A percentile compares a stretch with the other conserved stretches of the same genome.
Evolutionary conservation across 805 yeast genomes (phyloP).

Genomic region (Ogataea polymorpha): DNA sequence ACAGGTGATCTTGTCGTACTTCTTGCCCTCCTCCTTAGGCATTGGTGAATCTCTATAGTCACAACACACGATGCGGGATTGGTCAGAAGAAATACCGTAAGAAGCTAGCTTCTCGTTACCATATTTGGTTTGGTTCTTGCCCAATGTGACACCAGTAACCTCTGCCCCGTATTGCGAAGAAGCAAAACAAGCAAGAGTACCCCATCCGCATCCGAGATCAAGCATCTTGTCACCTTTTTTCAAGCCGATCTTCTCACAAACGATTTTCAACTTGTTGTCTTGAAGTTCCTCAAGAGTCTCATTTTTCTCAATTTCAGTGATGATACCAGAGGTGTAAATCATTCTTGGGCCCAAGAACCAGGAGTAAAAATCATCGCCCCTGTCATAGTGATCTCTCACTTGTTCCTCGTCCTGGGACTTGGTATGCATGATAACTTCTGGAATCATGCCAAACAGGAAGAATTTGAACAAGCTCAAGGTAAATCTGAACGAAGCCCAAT

Average conservation of each 20-base stretch:
- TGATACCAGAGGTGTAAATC: conserved; percentile 88
- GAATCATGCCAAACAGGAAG: conserved; percentile 84
- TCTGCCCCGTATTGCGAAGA: conserved; percentile 79
- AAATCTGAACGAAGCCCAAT: conserved; percentile 83
- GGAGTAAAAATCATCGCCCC: conserved; percentile 92
- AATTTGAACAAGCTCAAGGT: conserved; percentile 73
- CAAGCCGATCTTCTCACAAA: conserved; percentile 81
- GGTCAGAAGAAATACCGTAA: conserved; percentile 66
- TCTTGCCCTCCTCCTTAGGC: conserved; percentile 46
- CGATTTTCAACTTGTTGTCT: conserved; percentile 84
- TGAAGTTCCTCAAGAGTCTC: conserved; percentile 80
- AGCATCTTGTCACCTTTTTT: conserved; percentile 69
- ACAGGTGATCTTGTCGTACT: conserved; percentile 83
- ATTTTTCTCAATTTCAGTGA: conserved; percentile 63
- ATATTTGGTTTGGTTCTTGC: conserved; percentile 87
- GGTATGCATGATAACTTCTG: conserved; percentile 89
- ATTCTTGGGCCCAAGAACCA: conserved; percentile 94
- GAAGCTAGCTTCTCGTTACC: conserved; percentile 69
- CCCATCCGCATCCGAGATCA: conserved; percentile 96
- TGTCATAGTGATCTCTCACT: conserved; percentile 92
- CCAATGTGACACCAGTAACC: conserved; percentile 87
- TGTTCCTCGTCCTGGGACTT: conserved; percentile 95
- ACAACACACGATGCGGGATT: conserved; percentile 72
- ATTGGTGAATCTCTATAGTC: conserved; percentile 91
- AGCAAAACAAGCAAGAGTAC: conserved; percentile 82